These are phyloP conservation scores for Ceratobasidium sp. DNA, from an alignment of 1,284 basidiomycete species.

Conservation along the genomic window DNA sequence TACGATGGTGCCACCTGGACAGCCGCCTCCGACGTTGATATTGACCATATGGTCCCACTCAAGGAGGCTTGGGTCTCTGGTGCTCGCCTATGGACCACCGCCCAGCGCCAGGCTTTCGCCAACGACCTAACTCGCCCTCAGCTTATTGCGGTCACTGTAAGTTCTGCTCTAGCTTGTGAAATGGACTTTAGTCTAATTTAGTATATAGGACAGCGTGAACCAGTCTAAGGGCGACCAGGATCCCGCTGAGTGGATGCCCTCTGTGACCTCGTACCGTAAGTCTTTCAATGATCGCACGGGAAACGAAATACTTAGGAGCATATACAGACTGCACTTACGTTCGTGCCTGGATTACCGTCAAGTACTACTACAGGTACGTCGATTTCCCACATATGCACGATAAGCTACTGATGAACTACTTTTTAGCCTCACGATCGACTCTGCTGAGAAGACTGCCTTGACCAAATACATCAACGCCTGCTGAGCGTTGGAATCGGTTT, in stretches of 20 bases:
- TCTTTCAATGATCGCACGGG: slow-evolving; percentile 60
- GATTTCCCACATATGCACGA: not conserved
- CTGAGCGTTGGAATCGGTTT: slow-evolving; percentile 58
- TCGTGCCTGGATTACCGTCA: slow-evolving; percentile 53
- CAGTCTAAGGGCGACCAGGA: slow-evolving; percentile 58
- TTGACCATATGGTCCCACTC: slow-evolving; percentile 54
- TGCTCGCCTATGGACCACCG: slow-evolving; percentile 61
- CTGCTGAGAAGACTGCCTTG: slow-evolving; percentile 55
- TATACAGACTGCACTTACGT: slow-evolving; percentile 42
- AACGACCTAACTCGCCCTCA: slow-evolving; percentile 66
- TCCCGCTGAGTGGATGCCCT: slow-evolving; percentile 62
- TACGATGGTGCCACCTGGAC: slow-evolving; percentile 60
- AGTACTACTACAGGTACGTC: slow-evolving; percentile 58
- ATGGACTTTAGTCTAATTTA: not conserved
- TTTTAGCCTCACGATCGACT: slow-evolving; percentile 57
- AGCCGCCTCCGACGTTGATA: slow-evolving; percentile 66
- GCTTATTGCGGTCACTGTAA: slow-evolving; percentile 62
- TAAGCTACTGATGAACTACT: not conserved
- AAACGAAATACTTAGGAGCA: not conserved
- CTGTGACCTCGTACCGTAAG: slow-evolving; percentile 55
- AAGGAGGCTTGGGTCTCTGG: slow-evolving; percentile 64
- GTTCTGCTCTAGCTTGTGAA: not conserved
- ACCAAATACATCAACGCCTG: slow-evolving; percentile 49
- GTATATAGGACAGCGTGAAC: slow-evolving; percentile 52
- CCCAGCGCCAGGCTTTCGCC: slow-evolving; percentile 62